Conservation (phyloP, 352 stramenopile genomes). For the Discostella stelligera region DNA sequence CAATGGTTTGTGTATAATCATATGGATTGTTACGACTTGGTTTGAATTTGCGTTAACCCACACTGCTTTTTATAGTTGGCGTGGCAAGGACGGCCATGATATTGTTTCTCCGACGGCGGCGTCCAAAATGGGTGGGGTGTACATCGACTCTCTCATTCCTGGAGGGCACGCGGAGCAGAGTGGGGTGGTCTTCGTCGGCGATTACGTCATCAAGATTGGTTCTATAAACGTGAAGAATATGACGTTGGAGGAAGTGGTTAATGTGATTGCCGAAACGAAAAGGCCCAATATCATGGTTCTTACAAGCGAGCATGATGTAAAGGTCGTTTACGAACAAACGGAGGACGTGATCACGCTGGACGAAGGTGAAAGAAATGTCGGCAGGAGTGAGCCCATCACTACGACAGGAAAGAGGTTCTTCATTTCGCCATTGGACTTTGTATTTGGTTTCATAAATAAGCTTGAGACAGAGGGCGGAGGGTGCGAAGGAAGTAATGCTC, state of each 20-base stretch:
- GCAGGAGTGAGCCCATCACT: neutral
- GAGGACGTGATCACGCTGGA: slow-evolving; percentile 39
- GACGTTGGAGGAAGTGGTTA: slow-evolving; percentile 69
- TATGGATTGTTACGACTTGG: neutral
- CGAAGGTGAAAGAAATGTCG: slow-evolving; percentile 23
- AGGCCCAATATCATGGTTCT: slow-evolving; percentile 70
- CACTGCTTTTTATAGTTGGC: slow-evolving; percentile 24
- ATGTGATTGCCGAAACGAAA: slow-evolving; percentile 59
- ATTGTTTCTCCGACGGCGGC: slow-evolving; percentile 21
- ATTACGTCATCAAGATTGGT: slow-evolving; percentile 69
- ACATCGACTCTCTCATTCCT: slow-evolving; percentile 71
- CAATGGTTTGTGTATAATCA: neutral
- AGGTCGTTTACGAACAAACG: slow-evolving; percentile 15
- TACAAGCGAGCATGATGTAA: slow-evolving; percentile 42
- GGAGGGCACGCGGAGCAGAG: slow-evolving; percentile 64
- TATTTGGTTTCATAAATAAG: slow-evolving; percentile 51
- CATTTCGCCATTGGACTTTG: slow-evolving; percentile 57
- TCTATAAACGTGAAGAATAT: slow-evolving; percentile 63
- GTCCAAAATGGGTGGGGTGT: slow-evolving; percentile 62
- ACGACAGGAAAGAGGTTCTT: slow-evolving; percentile 16
- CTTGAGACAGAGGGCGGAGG: slow-evolving; percentile 33
- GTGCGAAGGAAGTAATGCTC: neutral
- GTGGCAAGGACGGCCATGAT: slow-evolving; percentile 39
- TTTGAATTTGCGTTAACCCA: neutral
- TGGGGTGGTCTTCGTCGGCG: slow-evolving; percentile 62